phyloP scores from a whole-genome alignment of 2,329 filamentous ascomycete genomes.

The Diatrype stigma region DNA sequence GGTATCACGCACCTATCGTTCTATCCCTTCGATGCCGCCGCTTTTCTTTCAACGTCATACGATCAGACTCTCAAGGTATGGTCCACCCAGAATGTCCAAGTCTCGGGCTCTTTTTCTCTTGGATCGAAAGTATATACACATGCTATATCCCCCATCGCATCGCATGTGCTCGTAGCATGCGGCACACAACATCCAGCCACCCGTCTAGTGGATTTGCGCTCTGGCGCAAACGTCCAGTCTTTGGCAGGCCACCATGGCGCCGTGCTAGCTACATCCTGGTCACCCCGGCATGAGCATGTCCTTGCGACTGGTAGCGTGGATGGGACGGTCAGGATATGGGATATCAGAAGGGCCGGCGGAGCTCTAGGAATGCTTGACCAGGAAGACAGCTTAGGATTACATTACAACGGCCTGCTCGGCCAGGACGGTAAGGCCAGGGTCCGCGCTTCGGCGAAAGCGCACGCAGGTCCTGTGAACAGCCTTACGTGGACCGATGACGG shows the following conservation, averaged over 20 bases:
- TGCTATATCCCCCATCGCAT: conserved; percentile 67
- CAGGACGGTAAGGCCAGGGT: conserved; percentile 24
- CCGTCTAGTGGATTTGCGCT: conserved; percentile 79
- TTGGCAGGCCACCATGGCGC: conserved; percentile 65
- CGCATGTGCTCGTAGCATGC: conserved; percentile 77
- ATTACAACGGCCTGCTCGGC: conserved; percentile 35
- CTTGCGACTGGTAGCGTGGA: conserved; percentile 83
- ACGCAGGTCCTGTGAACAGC: conserved; percentile 79
- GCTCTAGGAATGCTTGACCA: conserved; percentile 76
- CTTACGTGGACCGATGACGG: conserved; percentile 82
- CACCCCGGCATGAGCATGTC: conserved; percentile 72
- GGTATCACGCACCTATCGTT: conserved; percentile 74
- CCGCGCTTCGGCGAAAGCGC: conserved; percentile 58
- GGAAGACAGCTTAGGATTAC: conserved; percentile 73
- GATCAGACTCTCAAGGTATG: conserved; percentile 75
- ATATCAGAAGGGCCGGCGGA: conserved; percentile 74
- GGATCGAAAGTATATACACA: conserved; percentile 71
- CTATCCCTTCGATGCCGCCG: conserved; percentile 72
- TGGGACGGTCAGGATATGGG: conserved; percentile 80
- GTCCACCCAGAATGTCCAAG: conserved; percentile 57
- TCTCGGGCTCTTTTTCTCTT: conserved; percentile 65
- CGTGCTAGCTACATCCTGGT: conserved; percentile 73
- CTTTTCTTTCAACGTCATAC: conserved; percentile 74
- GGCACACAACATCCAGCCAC: conserved; percentile 83
- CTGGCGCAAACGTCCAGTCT: conserved; percentile 70